Conservation (phyloP, 1,284 basidiomycete genomes). For the Caloboletus inedulis region DNA sequence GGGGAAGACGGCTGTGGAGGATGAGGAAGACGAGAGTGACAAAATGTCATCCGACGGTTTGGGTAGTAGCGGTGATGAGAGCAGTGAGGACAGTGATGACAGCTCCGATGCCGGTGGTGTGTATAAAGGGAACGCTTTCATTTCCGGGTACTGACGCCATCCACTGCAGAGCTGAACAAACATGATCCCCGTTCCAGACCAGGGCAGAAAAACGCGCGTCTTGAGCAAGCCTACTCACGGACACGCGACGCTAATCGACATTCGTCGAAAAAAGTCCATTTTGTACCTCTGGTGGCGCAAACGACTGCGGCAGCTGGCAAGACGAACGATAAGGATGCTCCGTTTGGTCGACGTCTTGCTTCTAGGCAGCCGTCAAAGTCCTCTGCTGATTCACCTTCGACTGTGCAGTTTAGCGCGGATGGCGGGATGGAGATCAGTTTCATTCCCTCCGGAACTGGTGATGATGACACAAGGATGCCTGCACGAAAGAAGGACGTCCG, state of each 20-base stretch:
- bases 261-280: slow-evolving; percentile 45
- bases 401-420: slow-evolving; percentile 34
- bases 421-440: slow-evolving; percentile 67
- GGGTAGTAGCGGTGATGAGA: slow-evolving; percentile 45
- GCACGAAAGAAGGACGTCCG: slow-evolving; percentile 37
- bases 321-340: slow-evolving; percentile 46
- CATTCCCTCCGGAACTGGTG: slow-evolving; percentile 47
- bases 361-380: slow-evolving; percentile 22
- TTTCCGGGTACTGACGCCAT: slow-evolving; percentile 14
- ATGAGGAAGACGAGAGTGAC: slow-evolving; percentile 88
- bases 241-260: slow-evolving; percentile 40
- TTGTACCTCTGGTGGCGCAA: slow-evolving; percentile 59
- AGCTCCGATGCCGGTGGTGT: slow-evolving; percentile 56
- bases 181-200: slow-evolving; percentile 49
- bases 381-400: slow-evolving; percentile 7
- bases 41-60: slow-evolving; percentile 70
- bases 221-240: slow-evolving; percentile 45
- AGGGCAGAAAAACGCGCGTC: slow-evolving; percentile 44
- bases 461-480: slow-evolving; percentile 25
- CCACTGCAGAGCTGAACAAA: slow-evolving; percentile 43
- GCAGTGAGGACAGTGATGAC: slow-evolving; percentile 46
- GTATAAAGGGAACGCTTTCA: slow-evolving; percentile 25
- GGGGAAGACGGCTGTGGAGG: slow-evolving; percentile 79
- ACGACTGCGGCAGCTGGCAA: slow-evolving; percentile 35
- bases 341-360: slow-evolving; percentile 67